Evolutionary conservation across 495 filamentous ascomycete genomes (phyloP).

Genomic region (Penicillium atrosanguineum): DNA sequence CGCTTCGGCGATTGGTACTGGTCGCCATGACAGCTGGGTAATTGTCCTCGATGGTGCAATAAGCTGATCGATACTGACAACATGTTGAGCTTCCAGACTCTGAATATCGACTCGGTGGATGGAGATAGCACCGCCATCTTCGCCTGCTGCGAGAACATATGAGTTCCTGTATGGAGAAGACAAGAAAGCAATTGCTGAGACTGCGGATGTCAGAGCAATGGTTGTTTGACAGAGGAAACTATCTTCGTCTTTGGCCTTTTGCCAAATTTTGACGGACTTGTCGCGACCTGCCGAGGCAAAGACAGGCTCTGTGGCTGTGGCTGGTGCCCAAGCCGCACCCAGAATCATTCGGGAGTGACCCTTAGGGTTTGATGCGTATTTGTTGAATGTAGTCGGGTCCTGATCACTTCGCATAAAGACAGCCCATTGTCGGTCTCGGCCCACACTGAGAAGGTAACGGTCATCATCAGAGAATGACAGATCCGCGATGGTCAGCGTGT

Average conservation of each 20-base stretch:
- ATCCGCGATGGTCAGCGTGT: slow-evolving; percentile 79
- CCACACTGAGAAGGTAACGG: slow-evolving; percentile 75
- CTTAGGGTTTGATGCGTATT: slow-evolving; percentile 66
- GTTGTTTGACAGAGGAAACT: slow-evolving; percentile 49
- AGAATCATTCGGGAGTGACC: slow-evolving; percentile 90
- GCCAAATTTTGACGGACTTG: slow-evolving; percentile 81
- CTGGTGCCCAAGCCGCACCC: slow-evolving; percentile 76
- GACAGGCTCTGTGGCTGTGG: slow-evolving; percentile 22
- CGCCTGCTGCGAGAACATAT: slow-evolving; percentile 65
- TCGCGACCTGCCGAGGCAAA: slow-evolving; percentile 91
- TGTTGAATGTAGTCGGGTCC: slow-evolving; percentile 47
- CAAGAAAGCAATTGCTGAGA: slow-evolving; percentile 76
- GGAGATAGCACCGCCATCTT: slow-evolving; percentile 45
- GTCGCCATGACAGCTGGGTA: slow-evolving; percentile 75
- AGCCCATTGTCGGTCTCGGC: slow-evolving; percentile 86
- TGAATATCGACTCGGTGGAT: slow-evolving; percentile 40
- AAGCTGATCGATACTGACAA: slow-evolving; percentile 38
- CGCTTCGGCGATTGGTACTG: slow-evolving; percentile 25
- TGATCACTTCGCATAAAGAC: slow-evolving; percentile 58
- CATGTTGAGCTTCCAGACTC: slow-evolving; percentile 44
- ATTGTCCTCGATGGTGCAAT: slow-evolving; percentile 68
- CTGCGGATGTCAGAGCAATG: slow-evolving; percentile 55
- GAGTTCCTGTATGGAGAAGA: slow-evolving; percentile 31
- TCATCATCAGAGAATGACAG: slow-evolving; percentile 78
- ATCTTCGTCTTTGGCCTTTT: slow-evolving; percentile 30